A percentile compares a stretch with the other conserved stretches of the same genome.
These are phyloP conservation scores for Pisolithus sp. DNA, from an alignment of 768 basidiomycete genomes.

Conservation along the genomic window DNA sequence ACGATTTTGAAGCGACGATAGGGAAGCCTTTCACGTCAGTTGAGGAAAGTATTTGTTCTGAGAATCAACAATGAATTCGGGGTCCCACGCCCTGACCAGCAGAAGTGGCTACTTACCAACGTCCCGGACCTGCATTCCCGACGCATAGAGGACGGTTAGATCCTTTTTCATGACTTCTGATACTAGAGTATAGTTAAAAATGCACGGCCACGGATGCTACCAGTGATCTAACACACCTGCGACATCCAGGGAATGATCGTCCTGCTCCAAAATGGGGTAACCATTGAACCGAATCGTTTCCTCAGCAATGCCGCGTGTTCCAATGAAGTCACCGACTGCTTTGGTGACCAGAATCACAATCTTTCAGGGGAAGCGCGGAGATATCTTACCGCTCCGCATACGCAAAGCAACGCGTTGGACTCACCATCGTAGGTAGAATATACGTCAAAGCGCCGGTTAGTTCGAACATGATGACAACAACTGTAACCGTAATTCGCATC, in stretches of 20 bases:
- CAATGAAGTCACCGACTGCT: conserved; percentile 92
- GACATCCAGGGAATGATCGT: conserved; percentile 87
- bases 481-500: conserved; percentile 95
- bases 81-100: not conserved
- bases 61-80: conserved; percentile 3
- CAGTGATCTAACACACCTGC: conserved; percentile 51
- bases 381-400: not conserved
- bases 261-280: conserved; percentile 94
- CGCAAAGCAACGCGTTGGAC: conserved; percentile 11
- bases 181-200: conserved; percentile 39
- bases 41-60: conserved; percentile 66
- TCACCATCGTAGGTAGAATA: conserved; percentile 94
- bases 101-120: conserved; percentile 52
- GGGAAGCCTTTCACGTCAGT: conserved; percentile 90
- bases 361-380: conserved; percentile 36
- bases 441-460: conserved; percentile 96
- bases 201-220: not conserved
- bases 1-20: conserved; percentile 60
- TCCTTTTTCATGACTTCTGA: conserved; percentile 87
- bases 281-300: conserved; percentile 97
- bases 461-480: conserved; percentile 99
- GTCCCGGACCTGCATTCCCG: conserved; percentile 70
- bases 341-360: conserved; percentile 96
- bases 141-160: conserved; percentile 62
- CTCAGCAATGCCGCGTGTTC: conserved; percentile 91